A percentile compares a stretch with the other conserved stretches of the same genome.
Conservation (phyloP, 495 filamentous ascomycete genomes). For the Penicillium coprophilum region DNA sequence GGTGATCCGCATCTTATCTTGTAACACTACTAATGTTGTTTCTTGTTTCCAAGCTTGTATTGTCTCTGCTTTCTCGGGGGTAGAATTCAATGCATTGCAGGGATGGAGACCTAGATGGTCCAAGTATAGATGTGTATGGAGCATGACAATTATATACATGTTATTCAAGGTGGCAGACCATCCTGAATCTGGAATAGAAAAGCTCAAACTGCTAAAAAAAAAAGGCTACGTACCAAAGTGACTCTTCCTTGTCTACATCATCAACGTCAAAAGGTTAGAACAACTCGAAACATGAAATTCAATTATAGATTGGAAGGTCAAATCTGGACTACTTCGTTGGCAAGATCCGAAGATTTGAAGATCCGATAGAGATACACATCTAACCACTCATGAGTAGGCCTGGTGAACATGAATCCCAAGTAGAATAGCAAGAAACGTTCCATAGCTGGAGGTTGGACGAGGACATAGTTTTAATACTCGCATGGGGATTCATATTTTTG, state of each 20-base stretch:
- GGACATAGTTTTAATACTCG: constrained; percentile 14
- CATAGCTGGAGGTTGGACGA: constrained; percentile 3
- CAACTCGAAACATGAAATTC: background rate
- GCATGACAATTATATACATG: background rate
- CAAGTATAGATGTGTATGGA: constrained; percentile 3
- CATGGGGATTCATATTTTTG: constrained; percentile 24
- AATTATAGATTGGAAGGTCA: background rate
- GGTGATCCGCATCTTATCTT: background rate
- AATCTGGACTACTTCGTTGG: constrained; percentile 5
- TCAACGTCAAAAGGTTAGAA: background rate
- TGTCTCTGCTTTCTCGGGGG: background rate
- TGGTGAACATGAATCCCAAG: background rate
- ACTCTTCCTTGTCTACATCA: too few species aligned
- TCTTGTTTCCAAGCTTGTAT: too few species aligned
- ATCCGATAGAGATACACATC: background rate
- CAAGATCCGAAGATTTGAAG: background rate
- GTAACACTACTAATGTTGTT: background rate
- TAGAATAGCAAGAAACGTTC: background rate
- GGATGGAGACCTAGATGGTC: background rate
- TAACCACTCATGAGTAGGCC: constrained; percentile 3
- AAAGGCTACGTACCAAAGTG: background rate
- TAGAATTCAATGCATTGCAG: constrained; percentile 1
- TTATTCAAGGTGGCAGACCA: background rate
- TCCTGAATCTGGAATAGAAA: background rate
- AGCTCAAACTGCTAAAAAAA: background rate